Evolutionary conservation across 2,329 filamentous ascomycete species (phyloP).

Genomic region (Fonsecaea nubica): DNA sequence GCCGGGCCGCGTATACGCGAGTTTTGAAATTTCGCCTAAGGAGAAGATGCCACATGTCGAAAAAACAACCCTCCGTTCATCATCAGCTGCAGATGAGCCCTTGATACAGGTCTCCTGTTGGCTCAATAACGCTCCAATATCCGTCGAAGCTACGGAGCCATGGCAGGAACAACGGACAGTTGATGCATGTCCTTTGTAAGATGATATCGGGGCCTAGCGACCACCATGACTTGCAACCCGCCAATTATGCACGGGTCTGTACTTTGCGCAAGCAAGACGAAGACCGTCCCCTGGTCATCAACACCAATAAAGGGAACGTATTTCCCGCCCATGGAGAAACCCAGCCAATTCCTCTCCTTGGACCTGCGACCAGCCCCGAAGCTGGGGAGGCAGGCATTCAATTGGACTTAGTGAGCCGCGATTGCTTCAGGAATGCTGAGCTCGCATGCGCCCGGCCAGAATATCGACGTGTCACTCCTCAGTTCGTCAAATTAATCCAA

Average conservation of each 20-base stretch:
- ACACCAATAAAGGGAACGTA: background rate
- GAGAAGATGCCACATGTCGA: background rate
- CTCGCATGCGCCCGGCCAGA: background rate
- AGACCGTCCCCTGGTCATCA: background rate
- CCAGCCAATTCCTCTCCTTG: background rate
- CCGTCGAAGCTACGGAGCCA: background rate
- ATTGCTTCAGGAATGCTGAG: background rate
- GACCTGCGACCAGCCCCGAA: background rate
- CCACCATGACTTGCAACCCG: background rate
- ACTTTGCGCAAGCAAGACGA: background rate
- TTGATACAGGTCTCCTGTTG: background rate
- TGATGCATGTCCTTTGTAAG: background rate
- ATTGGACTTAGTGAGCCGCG: background rate
- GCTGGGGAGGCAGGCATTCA: background rate
- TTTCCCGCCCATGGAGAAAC: background rate
- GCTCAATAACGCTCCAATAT: background rate
- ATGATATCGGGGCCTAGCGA: background rate
- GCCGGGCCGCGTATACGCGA: background rate
- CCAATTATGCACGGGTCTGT: background rate
- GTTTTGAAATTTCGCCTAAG: background rate
- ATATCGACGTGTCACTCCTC: slow-evolving; percentile 1
- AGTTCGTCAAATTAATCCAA: background rate
- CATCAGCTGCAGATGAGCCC: background rate
- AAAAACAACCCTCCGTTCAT: background rate
- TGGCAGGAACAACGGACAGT: background rate